A percentile compares a stretch with the other conserved stretches of the same genome.
These are phyloP conservation scores for Ramichloridium luteum DNA, from an alignment of 2,329 filamentous ascomycete genomes.

Conservation along the genomic window DNA sequence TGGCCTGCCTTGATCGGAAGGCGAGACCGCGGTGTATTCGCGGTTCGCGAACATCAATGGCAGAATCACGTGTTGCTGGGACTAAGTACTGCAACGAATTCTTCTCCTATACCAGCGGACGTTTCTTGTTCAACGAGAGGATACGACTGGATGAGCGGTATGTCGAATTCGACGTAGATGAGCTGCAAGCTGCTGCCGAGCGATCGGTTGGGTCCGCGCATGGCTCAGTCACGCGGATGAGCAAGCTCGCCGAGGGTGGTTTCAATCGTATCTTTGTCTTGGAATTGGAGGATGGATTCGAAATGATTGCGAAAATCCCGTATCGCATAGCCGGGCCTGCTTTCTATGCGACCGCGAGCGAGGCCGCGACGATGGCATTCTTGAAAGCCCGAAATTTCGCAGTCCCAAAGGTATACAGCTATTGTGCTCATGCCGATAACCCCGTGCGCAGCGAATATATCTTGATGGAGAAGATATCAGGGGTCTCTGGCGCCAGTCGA, in stretches of 20 bases:
- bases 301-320: constrained; percentile 1
- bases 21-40: too few relatives aligned
- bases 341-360: constrained; percentile 6
- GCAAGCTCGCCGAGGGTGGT: constrained; percentile 26
- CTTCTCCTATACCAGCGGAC: not conserved
- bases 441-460: constrained; percentile 10
- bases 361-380: constrained; percentile 11
- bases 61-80: too few relatives aligned
- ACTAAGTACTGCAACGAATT: too few relatives aligned
- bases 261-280: constrained; percentile 25
- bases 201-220: constrained; percentile 2
- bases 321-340: constrained; percentile 3
- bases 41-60: too few relatives aligned
- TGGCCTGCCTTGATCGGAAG: too few relatives aligned
- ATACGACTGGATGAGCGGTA: constrained; percentile 3
- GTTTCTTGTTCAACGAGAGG: constrained; percentile 3
- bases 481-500: constrained; percentile 5
- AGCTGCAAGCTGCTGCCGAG: constrained; percentile 6
- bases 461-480: constrained; percentile 8
- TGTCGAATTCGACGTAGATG: constrained; percentile 2
- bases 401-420: constrained; percentile 8
- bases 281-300: constrained; percentile 6
- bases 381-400: constrained; percentile 7
- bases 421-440: constrained; percentile 8
- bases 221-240: constrained; percentile 7